Evolutionary conservation across 108 stramenopile genomes (phyloP).

Genomic region (Discostella pseudostelligera): DNA sequence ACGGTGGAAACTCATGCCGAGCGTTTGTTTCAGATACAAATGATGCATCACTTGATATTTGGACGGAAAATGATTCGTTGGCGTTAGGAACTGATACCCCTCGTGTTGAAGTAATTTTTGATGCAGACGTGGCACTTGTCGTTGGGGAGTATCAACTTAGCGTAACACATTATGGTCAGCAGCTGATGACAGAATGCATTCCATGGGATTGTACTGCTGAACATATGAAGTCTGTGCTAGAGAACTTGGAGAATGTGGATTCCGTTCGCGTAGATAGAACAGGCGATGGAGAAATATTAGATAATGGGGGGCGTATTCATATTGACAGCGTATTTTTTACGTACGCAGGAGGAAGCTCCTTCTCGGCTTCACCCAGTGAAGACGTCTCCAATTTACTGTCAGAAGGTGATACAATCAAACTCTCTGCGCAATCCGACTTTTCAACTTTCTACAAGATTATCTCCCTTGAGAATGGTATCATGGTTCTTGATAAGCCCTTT

Average conservation of each 20-base stretch:
- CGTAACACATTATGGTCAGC: constrained; percentile 31
- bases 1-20: constrained; percentile 38
- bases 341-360: constrained; percentile 6
- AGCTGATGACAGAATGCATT: constrained; percentile 50
- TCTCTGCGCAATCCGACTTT: constrained; percentile 23
- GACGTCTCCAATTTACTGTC: constrained; percentile 12
- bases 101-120: constrained; percentile 37
- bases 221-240: constrained; percentile 47
- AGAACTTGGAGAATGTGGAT: constrained; percentile 52
- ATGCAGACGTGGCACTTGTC: constrained; percentile 35
- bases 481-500: constrained; percentile 24
- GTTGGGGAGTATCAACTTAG: constrained; percentile 44
- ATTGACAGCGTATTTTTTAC: constrained; percentile 13
- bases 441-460: constrained; percentile 16
- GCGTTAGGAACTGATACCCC: constrained; percentile 60
- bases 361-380: constrained; percentile 14
- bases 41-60: constrained; percentile 45
- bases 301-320: constrained; percentile 1
- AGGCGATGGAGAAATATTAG: constrained; percentile 44
- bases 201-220: constrained; percentile 57
- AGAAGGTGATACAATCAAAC: constrained; percentile 26
- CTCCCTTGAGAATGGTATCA: constrained; percentile 6
- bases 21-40: constrained; percentile 47
- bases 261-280: constrained; percentile 53
- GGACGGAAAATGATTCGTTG: constrained; percentile 42